Base-by-base conservation (phyloP, 371 early-diverging fungal genomes). In the Polyrhizophydium stewartii region DNA sequence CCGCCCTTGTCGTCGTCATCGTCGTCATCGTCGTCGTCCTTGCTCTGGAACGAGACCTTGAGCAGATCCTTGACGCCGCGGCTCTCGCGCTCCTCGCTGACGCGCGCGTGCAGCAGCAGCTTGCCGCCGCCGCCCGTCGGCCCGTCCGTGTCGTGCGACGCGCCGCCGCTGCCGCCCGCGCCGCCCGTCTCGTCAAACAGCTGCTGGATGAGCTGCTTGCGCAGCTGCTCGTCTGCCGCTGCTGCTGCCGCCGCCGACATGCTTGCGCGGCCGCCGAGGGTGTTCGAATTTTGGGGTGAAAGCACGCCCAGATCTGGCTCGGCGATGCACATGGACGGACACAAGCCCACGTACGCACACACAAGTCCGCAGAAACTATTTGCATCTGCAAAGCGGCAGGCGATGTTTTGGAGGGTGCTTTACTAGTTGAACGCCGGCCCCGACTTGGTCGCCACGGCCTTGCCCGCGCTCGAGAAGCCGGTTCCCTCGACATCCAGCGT, bases 401-500 rank as follows among this genome's bases (percentile, higher is more conserved):
- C n/a, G n/a, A n/a, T n/a, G n/a, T n/a, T n/a, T n/a, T 40, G 40
- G 40, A 40, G 40, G 19, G 40, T 40, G 12, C 12, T 25, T 31
- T 25, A 32, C 32, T 61, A 70, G 59, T 87, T 71, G 57, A 93
- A 90, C 2, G 92, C 90, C n/a, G 89, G 77, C 58, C 77, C 89
- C 60, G 85, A 87, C 63, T 83, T 90, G 35, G 76, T 77, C 12
- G 85, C 88, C 35, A 89, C 82, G 41, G 88, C 91, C 56, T 83
- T 76, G 16, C 88, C 91, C 32, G 92, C 92, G 16, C 85, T 88
- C 24, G 87, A 82, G 17, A 89, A 59, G n/a, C 59, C 46, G 58
- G 45, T 71, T 55, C 95, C 95, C 65, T 96, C 97, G 1, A 85
- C 81, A 21, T 79, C 78, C 78, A 96, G 78, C 33, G 79, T 71